Evolutionary conservation across 1,284 basidiomycete species (phyloP).

Genomic region (Microstroma glucosiphilum): DNA sequence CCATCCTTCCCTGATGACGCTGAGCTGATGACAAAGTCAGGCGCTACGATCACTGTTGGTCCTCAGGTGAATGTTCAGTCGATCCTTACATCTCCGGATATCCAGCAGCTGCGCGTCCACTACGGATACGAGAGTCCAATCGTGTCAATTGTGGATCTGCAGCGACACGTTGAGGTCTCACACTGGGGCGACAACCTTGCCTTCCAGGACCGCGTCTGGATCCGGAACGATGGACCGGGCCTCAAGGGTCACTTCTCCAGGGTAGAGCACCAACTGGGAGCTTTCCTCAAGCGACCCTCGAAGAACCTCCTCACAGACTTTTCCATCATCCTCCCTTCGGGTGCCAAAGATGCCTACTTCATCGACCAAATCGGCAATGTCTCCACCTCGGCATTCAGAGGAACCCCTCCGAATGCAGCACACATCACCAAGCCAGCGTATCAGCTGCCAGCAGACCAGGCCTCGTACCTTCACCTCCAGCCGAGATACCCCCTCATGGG

Average conservation of each 20-base stretch:
- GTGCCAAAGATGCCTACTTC: constrained; percentile 72
- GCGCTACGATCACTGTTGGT: constrained; percentile 76
- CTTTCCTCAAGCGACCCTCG: constrained; percentile 59
- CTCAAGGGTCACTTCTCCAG: constrained; percentile 95
- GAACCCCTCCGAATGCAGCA: constrained; percentile 51
- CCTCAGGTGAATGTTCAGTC: constrained; percentile 62
- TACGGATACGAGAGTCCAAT: constrained; percentile 75
- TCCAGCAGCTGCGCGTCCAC: constrained; percentile 64
- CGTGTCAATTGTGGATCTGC: constrained; percentile 66
- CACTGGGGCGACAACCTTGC: constrained; percentile 96
- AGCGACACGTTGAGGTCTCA: constrained; percentile 78
- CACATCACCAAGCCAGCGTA: constrained; percentile 14
- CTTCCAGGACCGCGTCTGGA: constrained; percentile 75
- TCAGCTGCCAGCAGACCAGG: constrained; percentile 26
- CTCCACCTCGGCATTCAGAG: constrained; percentile 79
- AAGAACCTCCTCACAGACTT: constrained; percentile 69
- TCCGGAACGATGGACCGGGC: constrained; percentile 81
- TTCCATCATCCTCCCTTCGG: constrained; percentile 70
- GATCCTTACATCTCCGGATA: constrained; percentile 59
- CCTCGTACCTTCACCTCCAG: constrained; percentile 64
- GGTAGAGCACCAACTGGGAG: constrained; percentile 71
- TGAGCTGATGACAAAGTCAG: constrained; percentile 64
- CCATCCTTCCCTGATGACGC: constrained; percentile 46
- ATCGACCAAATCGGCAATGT: constrained; percentile 74
- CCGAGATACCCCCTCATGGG: constrained; percentile 91